Base-by-base conservation (phyloP, 179 eudicot genomes). In the Drosera spatulata region DNA sequence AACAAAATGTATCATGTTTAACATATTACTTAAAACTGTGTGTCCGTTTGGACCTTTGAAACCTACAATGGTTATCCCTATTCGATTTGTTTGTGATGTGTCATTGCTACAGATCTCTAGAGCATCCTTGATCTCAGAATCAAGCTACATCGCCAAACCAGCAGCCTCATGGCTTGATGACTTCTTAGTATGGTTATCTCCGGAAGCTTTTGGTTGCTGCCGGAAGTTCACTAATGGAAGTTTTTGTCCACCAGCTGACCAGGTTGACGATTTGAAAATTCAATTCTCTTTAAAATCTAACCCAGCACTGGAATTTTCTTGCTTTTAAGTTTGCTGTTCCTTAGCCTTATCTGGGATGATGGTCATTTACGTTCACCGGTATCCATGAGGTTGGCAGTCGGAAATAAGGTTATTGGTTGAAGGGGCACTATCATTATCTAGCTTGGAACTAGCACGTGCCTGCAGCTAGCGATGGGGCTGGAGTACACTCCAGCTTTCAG, bases 121-220 rank as follows among this genome's bases (percentile, higher is more conserved):
- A 80, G 97, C 88, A 55, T 85, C 99, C 42, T 72, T 82, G 49
- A 71, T 63, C 50, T 91, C 99, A 52, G 84, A 87, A 51, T 81
- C 97, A 61, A 94, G 91, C 60, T 94, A 83, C 74, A 85, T 94
- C 60, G 94, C 99, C 56, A 94, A 91, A 81, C 97, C 97, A 50
- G 97, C 99, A 65, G 96, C 97, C 60, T 94, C 99, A 56, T 94
- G 99, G 99, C 91, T 94, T 72, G 99, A 94, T 75, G 99, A 94
- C 75, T 91, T 80, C 79, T 88, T 94, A 68, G 97, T 94, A 47
- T 94, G 99, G 99, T 53, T 94, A 55, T 91, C 97, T 73, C 97
- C 99, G 61, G 97, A 94, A 82, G 99, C 99, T 69, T 94, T 94
- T 82, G 99, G 96, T 50, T 94, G 99, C 80, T 94, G 99, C 74